Evolutionary conservation across 148 eudicot genomes (phyloP).

Genomic region (Diospyros kaki): DNA sequence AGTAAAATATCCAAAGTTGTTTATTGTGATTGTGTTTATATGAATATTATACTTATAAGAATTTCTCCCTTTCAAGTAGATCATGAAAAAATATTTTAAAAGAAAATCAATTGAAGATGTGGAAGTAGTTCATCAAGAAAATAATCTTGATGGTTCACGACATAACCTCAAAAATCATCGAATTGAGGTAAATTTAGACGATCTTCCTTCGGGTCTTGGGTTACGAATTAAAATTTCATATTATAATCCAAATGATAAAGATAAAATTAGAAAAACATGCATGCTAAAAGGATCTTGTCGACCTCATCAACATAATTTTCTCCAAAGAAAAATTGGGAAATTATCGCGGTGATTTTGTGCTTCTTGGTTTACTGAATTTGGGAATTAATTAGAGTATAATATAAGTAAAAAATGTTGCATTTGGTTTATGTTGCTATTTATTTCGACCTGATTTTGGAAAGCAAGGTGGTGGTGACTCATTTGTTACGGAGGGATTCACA

Average conservation of each 20-base stretch:
- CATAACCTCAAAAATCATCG: no score
- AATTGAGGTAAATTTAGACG: no score
- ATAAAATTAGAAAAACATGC: neutral
- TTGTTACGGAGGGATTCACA: constrained; percentile 9
- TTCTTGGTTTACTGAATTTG: neutral
- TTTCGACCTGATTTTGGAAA: neutral
- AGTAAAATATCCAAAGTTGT: no score
- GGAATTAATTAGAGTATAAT: constrained; percentile 5
- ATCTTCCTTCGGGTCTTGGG: no score
- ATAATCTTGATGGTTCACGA: no score
- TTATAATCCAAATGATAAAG: neutral
- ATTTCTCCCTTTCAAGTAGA: no score
- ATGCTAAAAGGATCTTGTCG: neutral
- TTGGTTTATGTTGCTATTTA: neutral
- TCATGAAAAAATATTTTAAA: no score
- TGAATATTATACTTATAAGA: no score
- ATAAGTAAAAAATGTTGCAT: constrained; percentile 2
- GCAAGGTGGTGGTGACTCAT: constrained; percentile 2
- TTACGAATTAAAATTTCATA: no score
- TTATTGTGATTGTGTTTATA: no score
- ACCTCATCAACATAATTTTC: neutral
- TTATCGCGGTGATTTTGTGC: neutral
- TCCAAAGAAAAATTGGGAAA: neutral
- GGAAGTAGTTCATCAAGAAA: no score
- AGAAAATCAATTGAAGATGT: no score